A percentile compares a stretch with the other conserved stretches of the same genome.
phyloP scores from a whole-genome alignment of 805 yeast species.

The Wickerhamomyces queroliae region DNA sequence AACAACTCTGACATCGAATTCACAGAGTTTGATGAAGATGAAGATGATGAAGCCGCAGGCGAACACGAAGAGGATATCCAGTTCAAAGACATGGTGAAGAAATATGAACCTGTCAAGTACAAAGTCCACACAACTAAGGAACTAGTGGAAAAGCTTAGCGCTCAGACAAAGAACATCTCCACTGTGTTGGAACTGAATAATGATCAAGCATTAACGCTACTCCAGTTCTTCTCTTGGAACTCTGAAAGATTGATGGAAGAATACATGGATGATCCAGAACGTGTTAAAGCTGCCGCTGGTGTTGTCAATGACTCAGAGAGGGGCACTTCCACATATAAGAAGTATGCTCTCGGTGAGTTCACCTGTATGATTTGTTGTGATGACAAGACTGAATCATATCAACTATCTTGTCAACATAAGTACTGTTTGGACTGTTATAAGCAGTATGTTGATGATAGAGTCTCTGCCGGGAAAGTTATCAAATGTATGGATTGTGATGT shows the following conservation, averaged over 20 bases:
- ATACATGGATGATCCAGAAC: conserved; percentile 39
- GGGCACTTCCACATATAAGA: not conserved
- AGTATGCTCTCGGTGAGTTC: conserved; percentile 23
- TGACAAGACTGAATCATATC: conserved; percentile 37
- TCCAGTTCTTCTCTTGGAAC: conserved; percentile 52
- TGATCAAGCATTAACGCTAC: conserved; percentile 36
- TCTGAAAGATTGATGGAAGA: conserved; percentile 50
- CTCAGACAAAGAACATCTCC: conserved; percentile 28
- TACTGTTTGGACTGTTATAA: conserved; percentile 68
- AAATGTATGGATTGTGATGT: conserved; percentile 60
- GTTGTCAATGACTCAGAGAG: conserved; percentile 11
- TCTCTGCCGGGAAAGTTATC: conserved; percentile 39
- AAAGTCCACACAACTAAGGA: conserved; percentile 25
- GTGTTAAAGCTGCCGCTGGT: conserved; percentile 29
- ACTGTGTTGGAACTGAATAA: conserved; percentile 30
- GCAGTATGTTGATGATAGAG: conserved; percentile 46
- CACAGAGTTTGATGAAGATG: conserved; percentile 19
- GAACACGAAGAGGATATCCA: conserved; percentile 11
- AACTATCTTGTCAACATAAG: conserved; percentile 62
- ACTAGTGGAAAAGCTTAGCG: conserved; percentile 9
- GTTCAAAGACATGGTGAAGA: not conserved
- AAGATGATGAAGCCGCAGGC: conserved; percentile 17
- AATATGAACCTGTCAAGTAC: conserved; percentile 1
- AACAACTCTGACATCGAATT: no score
- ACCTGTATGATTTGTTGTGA: conserved; percentile 74